These are phyloP conservation scores for Ogataea siamensis DNA, from an alignment of 805 yeast species.

Conservation along the genomic window DNA sequence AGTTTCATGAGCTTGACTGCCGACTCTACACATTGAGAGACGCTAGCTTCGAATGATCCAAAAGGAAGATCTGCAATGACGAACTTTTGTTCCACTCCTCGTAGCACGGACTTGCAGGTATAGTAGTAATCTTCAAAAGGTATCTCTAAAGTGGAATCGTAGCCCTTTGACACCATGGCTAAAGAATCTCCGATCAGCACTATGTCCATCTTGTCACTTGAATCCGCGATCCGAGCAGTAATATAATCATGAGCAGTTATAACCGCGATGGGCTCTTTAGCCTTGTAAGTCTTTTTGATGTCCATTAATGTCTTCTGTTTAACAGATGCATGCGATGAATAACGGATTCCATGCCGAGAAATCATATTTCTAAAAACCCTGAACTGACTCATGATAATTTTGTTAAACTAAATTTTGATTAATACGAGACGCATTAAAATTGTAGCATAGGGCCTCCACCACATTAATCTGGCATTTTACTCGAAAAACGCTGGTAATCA, in stretches of 20 bases:
- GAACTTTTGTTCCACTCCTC: conserved; percentile 67
- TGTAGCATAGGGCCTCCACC: too few species aligned
- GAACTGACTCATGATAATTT: conserved; percentile 2
- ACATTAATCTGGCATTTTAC: too few species aligned
- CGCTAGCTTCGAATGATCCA: conserved; percentile 73
- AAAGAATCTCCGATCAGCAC: conserved; percentile 87
- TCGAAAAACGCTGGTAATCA: too few species aligned
- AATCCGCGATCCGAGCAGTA: conserved; percentile 65
- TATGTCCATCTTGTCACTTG: conserved; percentile 63
- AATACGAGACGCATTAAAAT: too few species aligned
- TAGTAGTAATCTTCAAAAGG: conserved; percentile 76
- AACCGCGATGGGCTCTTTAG: conserved; percentile 27
- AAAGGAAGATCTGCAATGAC: conserved; percentile 85
- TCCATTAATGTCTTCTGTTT: conserved; percentile 27
- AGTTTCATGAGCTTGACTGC: conserved; percentile 53
- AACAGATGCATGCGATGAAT: conserved; percentile 22
- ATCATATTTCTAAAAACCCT: neutral
- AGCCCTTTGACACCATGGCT: conserved; percentile 89
- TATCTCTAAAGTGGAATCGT: conserved; percentile 69
- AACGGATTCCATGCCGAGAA: conserved; percentile 1
- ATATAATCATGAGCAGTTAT: conserved; percentile 90
- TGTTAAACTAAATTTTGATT: conserved; percentile 1
- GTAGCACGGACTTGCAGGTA: conserved; percentile 69
- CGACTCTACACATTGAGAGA: conserved; percentile 59
- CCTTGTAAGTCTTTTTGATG: conserved; percentile 20